Evolutionary conservation across 108 stramenopile genomes (phyloP), one percentile per base, ranked within the genome.

Genomic region (Cyclotella baltica): DNA sequence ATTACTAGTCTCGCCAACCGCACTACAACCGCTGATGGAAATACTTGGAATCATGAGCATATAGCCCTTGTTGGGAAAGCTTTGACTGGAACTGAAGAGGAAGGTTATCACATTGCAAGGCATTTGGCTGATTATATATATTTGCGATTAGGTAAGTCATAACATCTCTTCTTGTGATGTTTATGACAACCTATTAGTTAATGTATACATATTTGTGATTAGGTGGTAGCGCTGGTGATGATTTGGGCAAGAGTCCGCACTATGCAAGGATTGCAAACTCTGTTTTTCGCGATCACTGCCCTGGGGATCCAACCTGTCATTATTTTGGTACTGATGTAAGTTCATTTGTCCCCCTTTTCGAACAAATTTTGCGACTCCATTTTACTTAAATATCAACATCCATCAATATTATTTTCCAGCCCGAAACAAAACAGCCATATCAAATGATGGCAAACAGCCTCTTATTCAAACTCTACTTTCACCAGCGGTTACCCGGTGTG

Each of bases 21-120:
- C 5, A 99, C 99, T 3, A 98, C 96, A 11, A 84, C 98, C 62
- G 98, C 97, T 4, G 99, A 99, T 87, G 97, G 97, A 33, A 99
- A 99, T 83, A 98, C 98, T 58, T 99, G 98, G 98, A 98, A 98
- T 85, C 97, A 98, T 67, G 97, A 97, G 69, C 99, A 99, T 82
- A 98, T 99, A 85, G 98, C 99, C 16, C 92, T 98, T 8, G 86
- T 99, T 9, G 99, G 97, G 0, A 93, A 94, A 73, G 84, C 88
- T 18, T 79, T 99, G 56, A 96, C 98, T n/a, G 79, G 95, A 1
- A 73, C 79, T 43, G 93, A 95, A 57, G 89, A 96, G 55, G 91
- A 96, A 70, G 97, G 96, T 2, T 96, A 98, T 82, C 85, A 92
- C 70, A 98, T 98, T 84, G 90, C 97, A 13, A 89, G 96, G 30